These are phyloP conservation scores for Talaromyces funiculosus DNA, from an alignment of 2,329 filamentous ascomycete genomes.

Conservation along the genomic window DNA sequence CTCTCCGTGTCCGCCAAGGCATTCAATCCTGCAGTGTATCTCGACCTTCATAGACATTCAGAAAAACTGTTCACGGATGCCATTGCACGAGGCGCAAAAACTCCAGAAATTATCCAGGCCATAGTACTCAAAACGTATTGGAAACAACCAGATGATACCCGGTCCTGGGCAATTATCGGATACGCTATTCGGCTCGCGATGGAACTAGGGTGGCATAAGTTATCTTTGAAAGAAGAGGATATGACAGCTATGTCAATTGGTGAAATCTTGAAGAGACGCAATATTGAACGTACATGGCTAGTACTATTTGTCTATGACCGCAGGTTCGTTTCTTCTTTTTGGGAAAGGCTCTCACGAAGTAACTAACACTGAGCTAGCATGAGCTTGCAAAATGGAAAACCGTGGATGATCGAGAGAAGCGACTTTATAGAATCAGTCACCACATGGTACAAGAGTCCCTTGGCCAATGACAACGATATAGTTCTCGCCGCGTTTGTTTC, in stretches of 20 bases:
- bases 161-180: not conserved
- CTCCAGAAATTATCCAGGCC: not conserved
- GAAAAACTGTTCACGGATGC: not conserved
- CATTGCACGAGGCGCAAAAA: not conserved
- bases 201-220: not conserved
- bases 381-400: not conserved
- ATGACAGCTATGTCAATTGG: not conserved
- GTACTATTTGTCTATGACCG: slow-evolving; percentile 28
- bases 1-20: slow-evolving; percentile 34
- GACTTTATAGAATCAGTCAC: not conserved
- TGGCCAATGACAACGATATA: slow-evolving; percentile 21
- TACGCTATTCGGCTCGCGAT: not conserved
- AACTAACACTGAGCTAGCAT: not conserved
- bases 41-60: not conserved
- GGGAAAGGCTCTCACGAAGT: not conserved
- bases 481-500: slow-evolving; percentile 33
- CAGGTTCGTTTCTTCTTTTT: slow-evolving; percentile 22
- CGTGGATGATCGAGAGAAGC: not conserved
- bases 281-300: not conserved
- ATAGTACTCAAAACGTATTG: not conserved
- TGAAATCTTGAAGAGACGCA: not conserved
- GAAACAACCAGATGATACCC: not conserved
- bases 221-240: not conserved
- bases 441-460: not conserved
- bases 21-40: slow-evolving; percentile 11